These are phyloP conservation scores for Trypethelium eluteriae DNA, from an alignment of 495 filamentous ascomycete genomes.

Conservation along the genomic window DNA sequence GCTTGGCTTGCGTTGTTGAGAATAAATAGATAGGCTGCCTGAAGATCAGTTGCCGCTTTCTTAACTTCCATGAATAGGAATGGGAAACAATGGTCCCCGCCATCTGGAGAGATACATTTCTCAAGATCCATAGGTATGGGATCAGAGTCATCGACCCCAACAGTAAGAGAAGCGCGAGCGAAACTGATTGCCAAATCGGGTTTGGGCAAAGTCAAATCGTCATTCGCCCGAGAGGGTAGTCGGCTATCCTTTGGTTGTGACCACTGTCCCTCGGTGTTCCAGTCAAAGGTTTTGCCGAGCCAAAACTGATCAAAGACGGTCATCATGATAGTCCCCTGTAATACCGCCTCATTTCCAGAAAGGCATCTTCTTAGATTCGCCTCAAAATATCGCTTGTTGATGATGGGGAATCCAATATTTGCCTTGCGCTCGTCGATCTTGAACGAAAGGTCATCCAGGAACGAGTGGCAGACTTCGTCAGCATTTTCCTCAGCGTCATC, in stretches of 20 bases:
- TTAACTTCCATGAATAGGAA: constrained; percentile 2
- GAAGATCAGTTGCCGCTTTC: not conserved
- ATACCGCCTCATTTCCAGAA: not conserved
- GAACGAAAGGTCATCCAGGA: not conserved
- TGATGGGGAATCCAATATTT: not conserved
- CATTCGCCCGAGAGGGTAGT: not conserved
- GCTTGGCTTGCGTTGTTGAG: constrained; percentile 4
- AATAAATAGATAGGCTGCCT: not conserved
- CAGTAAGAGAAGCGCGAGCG: not conserved
- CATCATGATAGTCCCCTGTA: constrained; percentile 10
- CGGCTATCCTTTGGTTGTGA: constrained; percentile 2
- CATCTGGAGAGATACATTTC: constrained; percentile 7
- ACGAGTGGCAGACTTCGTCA: not conserved
- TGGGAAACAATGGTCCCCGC: not conserved
- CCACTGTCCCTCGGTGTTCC: constrained; percentile 5
- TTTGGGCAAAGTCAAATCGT: not conserved
- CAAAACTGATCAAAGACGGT: not conserved
- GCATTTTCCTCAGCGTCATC: too few species aligned
- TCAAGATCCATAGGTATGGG: not conserved
- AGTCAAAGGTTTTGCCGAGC: not conserved
- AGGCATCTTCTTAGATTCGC: not conserved
- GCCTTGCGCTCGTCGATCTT: not conserved
- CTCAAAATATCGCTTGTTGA: not conserved
- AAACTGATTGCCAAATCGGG: constrained; percentile 10
- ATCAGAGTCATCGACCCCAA: not conserved